Base-by-base conservation (phyloP, 2,329 filamentous ascomycete species). In the Cercospora sp. region DNA sequence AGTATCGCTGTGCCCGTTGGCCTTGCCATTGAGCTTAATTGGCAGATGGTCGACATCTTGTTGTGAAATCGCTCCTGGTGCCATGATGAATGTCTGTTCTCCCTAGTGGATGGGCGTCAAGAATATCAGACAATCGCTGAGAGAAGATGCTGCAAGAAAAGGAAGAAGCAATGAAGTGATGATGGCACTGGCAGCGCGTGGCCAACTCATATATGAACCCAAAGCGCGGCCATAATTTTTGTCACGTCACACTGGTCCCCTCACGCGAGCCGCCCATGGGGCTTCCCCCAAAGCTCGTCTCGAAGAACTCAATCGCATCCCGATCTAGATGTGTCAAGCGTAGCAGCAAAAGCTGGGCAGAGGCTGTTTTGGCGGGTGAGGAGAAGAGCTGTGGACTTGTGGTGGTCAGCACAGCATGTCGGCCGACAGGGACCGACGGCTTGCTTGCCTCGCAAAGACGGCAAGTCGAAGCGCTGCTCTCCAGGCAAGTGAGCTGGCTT, bases 21-120 rank as follows among this genome's bases (percentile, higher is more conserved):
- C 66, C 60, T 72, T 71, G 28, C 71, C 72, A 51, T 73, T 68
- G 24, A 76, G 65, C 65, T 75, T 73, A 28, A 76, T 63, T 16
- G 73, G 72, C 53, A 74, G 65, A 62, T 75, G 71, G 37, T 71
- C 71, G 61, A 75, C 71, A 68, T 76, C 74, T 51, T 71, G 64
- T 43, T 67, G 45, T 43, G 66, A 65, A 3, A 75, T 68, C 62
- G 71, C 72, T 68, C 72, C 72, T 55, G 74, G 74, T 28, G 74
- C 69, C 74, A 76, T 76, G 10, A 26, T 72, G 61, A 57, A 21
- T 49, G 12, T 63, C n/a, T 49, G n/a, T 16, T 34, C 24, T 28
- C 57, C 8, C 61, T 21, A 26, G 60, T 57, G 26, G 59, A 30
- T 24, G 30, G 10, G 51, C 34, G 37, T 37, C 26, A 53, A 53